Evolutionary conservation across 352 stramenopile genomes (phyloP), one percentile per base, ranked within the genome.

Genomic region (Pythium volutum): DNA sequence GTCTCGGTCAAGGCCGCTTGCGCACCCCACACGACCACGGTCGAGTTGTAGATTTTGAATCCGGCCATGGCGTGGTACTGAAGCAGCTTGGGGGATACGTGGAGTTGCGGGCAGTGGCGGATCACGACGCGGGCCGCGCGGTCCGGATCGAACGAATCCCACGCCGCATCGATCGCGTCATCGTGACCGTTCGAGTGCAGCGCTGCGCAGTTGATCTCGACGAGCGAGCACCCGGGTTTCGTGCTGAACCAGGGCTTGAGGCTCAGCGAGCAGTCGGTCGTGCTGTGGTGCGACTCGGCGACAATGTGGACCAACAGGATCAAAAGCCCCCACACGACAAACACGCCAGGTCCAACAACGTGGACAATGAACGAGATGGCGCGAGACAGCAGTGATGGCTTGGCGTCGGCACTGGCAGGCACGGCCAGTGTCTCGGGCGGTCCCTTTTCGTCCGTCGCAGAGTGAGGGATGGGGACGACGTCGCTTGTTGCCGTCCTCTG

Each of bases 21-120:
- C 3, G n/a, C 18, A 2, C 6, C 4, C 61, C 61, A 68, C 1
- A 16, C 2, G 6, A 51, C 9, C 0, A 68, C 22, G 0, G 61
- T 68, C 26, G 55, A 59, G 49, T 68, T 68, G 61, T 64, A 63
- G 16, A 68, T 22, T 29, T 68, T 56, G 6, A 68, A n/a, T 0
- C 54, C 48, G 1, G 49, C 12, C 8, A 64, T 55, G 5, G 26
- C 10, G 22, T 33, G 4, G 33, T 39, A 59, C 38, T 45, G 9
- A 12, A 9, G 12, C 0, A 68, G 22, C 9, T 27, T 43, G 6
- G 61, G 14, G 0, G 61, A 34, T 1, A 68, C 22, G 1, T 34
- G 16, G 8, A 64, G 39, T 7, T 26, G 3, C 0, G 61, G 25
- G 23, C 61, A 68, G 27, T 68, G 61, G 22, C 61, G 55, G n/a